Base-by-base conservation (phyloP, 164 flowering plant genomes). In the Kalanchoe fedtschenkoi region DNA sequence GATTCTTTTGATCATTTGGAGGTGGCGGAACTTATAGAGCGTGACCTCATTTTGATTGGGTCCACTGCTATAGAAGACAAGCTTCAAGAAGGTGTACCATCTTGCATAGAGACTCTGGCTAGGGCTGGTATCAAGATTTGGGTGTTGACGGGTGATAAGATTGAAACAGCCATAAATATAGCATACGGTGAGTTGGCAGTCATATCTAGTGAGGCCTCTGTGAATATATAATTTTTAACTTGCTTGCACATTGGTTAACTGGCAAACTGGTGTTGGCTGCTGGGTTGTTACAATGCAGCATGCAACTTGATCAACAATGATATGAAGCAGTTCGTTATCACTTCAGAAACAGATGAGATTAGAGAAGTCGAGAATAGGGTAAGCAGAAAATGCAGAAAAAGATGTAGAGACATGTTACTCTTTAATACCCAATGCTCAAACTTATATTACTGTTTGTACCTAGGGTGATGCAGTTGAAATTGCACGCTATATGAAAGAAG, bases 81-180 rank as follows among this genome's bases (percentile, higher is more conserved):
- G 72, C 98, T 93, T 83, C 98, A 93, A 77, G 98, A 93, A 69
- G 98, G 97, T 34, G 98, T 93, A 44, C 98, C 98, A 53, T 66
- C 76, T 61, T 88, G 90, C 64, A 90, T 93, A 70, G 92, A 93
- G 75, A 90, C 96, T 54, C 90, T 93, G 37, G 76, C 96, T 54
- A 83, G 81, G 71, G 98, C 98, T 67, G 97, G 98, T 58, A 93
- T 93, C 57, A 93, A 88, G 80, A 83, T 93, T 65, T 93, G 98
- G 98, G 83, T 93, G 53, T 75, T 93, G 24, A 93, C 98, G 13
- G 98, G 98, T 41, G 98, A 93, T 75, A 93, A 93, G 76, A 74
- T 89, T 84, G 96, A 92, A 75, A 92, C 98, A 22, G 97, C 98
- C 43, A 92, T 92, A 68, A 90, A 90, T 80, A 93, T 93, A 56